These are phyloP conservation scores for Malus hybrid DNA, from an alignment of 331 rosid genomes.

Conservation along the genomic window DNA sequence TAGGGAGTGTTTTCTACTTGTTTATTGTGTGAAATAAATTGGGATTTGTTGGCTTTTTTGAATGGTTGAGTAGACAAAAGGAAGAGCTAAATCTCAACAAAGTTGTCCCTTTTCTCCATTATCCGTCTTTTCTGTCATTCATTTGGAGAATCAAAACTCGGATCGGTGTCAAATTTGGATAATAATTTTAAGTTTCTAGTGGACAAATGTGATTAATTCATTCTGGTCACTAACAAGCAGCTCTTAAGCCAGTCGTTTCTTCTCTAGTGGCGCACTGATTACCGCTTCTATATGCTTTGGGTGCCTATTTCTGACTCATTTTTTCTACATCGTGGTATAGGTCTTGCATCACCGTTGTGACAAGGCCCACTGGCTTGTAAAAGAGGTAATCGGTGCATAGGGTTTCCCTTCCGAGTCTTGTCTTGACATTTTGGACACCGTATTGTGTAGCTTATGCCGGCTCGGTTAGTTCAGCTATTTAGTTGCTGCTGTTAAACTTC, in stretches of 20 bases:
- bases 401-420: conserved; percentile 27
- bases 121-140: neutral
- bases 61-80: neutral
- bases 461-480: conserved; percentile 18
- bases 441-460: conserved; percentile 20
- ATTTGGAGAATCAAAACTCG: neutral
- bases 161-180: neutral
- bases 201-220: neutral
- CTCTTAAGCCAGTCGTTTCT: neutral
- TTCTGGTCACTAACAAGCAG: neutral
- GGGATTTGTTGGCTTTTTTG: neutral
- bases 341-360: conserved; percentile 89
- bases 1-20: neutral
- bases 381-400: conserved; percentile 33
- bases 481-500: neutral
- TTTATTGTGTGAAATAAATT: neutral
- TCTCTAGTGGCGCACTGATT: neutral
- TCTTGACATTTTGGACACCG: conserved; percentile 30
- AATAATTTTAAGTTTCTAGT: neutral
- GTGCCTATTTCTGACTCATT: conserved; percentile 38
- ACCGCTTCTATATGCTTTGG: neutral
- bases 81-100: neutral
- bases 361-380: conserved; percentile 52
- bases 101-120: neutral
- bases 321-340: conserved; percentile 54